Conservation (phyloP, 208 protist species). For the Wallacemonas sp. region DNA sequence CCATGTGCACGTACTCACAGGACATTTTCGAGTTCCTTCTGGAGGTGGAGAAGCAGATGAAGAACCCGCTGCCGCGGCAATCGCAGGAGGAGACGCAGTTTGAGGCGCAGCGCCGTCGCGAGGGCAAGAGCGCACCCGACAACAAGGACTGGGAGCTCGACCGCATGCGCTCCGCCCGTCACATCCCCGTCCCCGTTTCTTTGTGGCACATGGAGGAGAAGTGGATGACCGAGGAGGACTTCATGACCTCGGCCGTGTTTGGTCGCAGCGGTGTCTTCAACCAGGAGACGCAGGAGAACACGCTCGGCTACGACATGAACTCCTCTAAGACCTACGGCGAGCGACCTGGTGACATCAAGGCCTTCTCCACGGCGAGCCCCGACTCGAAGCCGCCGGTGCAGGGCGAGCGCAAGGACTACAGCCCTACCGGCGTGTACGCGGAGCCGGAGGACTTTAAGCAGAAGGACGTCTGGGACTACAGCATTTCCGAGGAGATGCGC, state of each 20-base stretch:
- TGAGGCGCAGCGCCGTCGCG: conserved; percentile 51
- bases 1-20: conserved; percentile 85
- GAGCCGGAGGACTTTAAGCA: conserved; percentile 81
- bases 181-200: conserved; percentile 82
- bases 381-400: conserved; percentile 68
- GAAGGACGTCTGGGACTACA: conserved; percentile 84
- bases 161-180: conserved; percentile 73
- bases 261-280: conserved; percentile 82
- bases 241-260: conserved; percentile 80
- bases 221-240: conserved; percentile 90
- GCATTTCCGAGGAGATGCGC: conserved; percentile 72
- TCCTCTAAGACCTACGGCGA: conserved; percentile 74
- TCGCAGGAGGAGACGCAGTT: conserved; percentile 75
- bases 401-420: conserved; percentile 82
- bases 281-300: conserved; percentile 88
- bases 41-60: conserved; percentile 92
- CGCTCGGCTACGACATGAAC: conserved; percentile 88
- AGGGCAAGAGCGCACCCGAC: conserved; percentile 31
- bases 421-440: conserved; percentile 81
- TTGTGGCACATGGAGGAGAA: conserved; percentile 92
- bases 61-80: conserved; percentile 50
- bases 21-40: conserved; percentile 92
- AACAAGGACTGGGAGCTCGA: conserved; percentile 79
- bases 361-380: conserved; percentile 44
- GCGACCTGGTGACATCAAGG: conserved; percentile 64